Evolutionary conservation across 2,329 filamentous ascomycete genomes (phyloP), one percentile per base, ranked within the genome.

Genomic region (Sphaerulina vaccinii): DNA sequence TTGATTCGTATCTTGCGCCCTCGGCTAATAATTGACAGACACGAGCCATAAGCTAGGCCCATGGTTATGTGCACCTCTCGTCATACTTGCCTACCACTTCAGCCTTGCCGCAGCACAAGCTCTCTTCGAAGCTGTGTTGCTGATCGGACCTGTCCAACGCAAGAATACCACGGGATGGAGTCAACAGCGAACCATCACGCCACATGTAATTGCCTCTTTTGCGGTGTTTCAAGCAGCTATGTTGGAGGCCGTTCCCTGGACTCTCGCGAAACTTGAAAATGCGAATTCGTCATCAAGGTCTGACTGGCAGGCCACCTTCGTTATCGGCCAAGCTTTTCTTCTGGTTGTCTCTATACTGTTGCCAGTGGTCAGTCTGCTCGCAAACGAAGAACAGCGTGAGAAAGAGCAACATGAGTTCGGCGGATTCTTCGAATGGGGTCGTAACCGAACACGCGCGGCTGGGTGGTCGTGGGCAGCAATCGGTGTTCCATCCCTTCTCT

Each of bases 101-200:
- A 57, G 59, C 22, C 43, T 60, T 13, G 51, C 59, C 10, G 46
- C 41, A 13, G 35, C 49, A 27, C 57, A 62, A 32, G 52, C 16
- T 18, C 29, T 60, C 22, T 59, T 56, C 47, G 57, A 49, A 36
- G 57, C 57, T 5, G 29, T 55, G 9, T 32, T 55, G 5, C 36
- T 58, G 23, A 27, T 58, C 5, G 11, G 37, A 36, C 57, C 55
- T 38, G 36, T 21, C 5, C 22, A 35, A 38, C 23, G 13, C 16
- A 9, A 23, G 22, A n/a, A n/a, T n/a, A n/a, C n/a, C n/a, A n/a
- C n/a, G n/a, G n/a, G n/a, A n/a, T n/a, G n/a, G n/a, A 40, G 21
- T 32, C 42, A 19, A 42, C 43, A 15, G 22, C 27, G 36, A 33
- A 23, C 32, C 52, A 32, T 43, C 21, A 19, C 33, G 29, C 21